A percentile compares a stretch with the other conserved stretches of the same genome.
phyloP scores from a whole-genome alignment of 805 yeast species.

The Saccharomycopsis selenospora region DNA sequence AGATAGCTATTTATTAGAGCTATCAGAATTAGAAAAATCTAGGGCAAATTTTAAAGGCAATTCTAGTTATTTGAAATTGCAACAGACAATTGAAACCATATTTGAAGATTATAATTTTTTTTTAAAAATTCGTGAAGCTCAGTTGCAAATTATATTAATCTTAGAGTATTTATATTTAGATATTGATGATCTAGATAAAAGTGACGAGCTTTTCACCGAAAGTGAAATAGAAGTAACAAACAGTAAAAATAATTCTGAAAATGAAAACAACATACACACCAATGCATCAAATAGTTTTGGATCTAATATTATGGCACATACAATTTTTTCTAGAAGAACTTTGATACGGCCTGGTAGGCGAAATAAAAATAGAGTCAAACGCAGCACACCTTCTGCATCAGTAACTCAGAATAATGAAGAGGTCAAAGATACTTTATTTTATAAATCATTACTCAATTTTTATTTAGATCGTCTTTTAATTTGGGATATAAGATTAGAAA shows the following conservation, averaged over 20 bases:
- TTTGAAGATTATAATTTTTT: constrained; percentile 10
- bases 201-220: constrained; percentile 1
- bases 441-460: constrained; percentile 10
- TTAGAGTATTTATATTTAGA: constrained; percentile 11
- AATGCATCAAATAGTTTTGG: neutral
- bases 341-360: neutral
- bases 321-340: neutral
- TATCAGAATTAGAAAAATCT: neutral
- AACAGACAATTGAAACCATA: neutral
- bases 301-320: neutral
- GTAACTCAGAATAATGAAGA: neutral
- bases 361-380: neutral
- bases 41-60: neutral
- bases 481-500: constrained; percentile 19
- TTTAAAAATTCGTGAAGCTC: constrained; percentile 19
- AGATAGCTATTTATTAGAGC: neutral
- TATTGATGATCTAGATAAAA: constrained; percentile 9
- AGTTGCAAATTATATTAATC: constrained; percentile 15
- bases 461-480: constrained; percentile 17
- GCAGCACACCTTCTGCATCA: neutral
- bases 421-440: constrained; percentile 2
- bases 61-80: neutral
- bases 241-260: neutral
- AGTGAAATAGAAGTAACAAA: neutral
- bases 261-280: neutral